Percentiles rank a stretch among this genome's conserved stretches.
These are phyloP conservation scores for Liriodendron chinense DNA, from an alignment of 164 flowering plant genomes.

Conservation along the genomic window DNA sequence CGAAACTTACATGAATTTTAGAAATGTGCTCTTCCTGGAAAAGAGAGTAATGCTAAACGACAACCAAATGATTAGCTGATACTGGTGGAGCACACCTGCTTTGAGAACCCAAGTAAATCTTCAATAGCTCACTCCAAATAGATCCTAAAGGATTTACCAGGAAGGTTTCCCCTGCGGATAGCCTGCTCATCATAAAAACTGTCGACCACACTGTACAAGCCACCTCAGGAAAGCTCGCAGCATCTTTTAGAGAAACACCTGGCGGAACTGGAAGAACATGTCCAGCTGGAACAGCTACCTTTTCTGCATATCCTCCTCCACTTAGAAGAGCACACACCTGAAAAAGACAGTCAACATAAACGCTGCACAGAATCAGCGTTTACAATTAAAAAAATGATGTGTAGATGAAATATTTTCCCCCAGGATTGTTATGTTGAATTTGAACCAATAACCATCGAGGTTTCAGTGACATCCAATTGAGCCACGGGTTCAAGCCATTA, in stretches of 20 bases:
- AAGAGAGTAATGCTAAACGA: too few species aligned
- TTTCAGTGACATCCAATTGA: background rate
- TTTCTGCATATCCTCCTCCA: slow-evolving; percentile 98
- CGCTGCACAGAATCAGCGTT: background rate
- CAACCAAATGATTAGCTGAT: too few species aligned
- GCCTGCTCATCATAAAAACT: slow-evolving; percentile 78
- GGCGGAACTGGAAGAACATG: slow-evolving; percentile 86
- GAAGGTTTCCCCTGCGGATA: slow-evolving; percentile 77
- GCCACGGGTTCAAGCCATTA: background rate
- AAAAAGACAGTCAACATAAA: background rate
- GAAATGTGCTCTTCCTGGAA: too few species aligned
- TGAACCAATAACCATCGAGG: background rate
- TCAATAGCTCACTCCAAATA: background rate
- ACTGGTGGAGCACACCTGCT: too few species aligned
- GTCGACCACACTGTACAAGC: slow-evolving; percentile 99
- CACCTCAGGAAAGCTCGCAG: slow-evolving; percentile 92
- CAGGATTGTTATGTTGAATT: background rate
- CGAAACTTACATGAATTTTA: too few species aligned
- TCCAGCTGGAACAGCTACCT: slow-evolving; percentile 82
- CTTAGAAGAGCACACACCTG: slow-evolving; percentile 95
- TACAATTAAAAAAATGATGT: background rate
- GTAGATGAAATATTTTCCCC: background rate
- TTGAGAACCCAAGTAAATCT: too few species aligned
- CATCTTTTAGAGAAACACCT: slow-evolving; percentile 81
- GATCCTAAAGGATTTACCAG: slow-evolving; percentile 42